These are phyloP conservation scores for Acer negundo DNA, from an alignment of 345 rosid species.

Conservation along the genomic window DNA sequence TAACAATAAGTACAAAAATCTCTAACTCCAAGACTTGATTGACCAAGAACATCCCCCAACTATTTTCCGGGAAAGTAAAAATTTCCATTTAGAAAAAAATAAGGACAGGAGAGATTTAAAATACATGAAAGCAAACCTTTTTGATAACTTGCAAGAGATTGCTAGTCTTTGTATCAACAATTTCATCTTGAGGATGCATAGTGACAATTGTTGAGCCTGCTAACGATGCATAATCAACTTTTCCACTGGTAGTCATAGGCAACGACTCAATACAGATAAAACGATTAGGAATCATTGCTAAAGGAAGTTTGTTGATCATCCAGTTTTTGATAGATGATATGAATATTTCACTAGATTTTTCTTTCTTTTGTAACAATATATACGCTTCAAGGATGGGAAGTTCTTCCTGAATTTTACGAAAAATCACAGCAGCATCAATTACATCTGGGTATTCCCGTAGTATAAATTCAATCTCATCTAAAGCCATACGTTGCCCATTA, in stretches of 20 bases:
- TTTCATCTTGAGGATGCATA: constrained; percentile 34
- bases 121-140: constrained; percentile 50
- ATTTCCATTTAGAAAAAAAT: background rate
- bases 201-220: constrained; percentile 31
- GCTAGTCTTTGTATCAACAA: constrained; percentile 20
- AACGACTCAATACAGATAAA: constrained; percentile 53
- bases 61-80: background rate
- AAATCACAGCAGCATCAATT: constrained; percentile 66
- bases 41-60: background rate
- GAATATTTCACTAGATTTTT: constrained; percentile 35
- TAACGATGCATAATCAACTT: constrained; percentile 72
- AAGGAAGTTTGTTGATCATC: constrained; percentile 68
- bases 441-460: constrained; percentile 59
- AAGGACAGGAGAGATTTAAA: background rate
- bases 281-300: constrained; percentile 68
- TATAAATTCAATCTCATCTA: constrained; percentile 76
- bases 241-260: constrained; percentile 81
- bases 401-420: constrained; percentile 41
- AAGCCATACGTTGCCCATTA: constrained; percentile 80
- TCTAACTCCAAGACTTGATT: background rate
- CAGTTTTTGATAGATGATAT: constrained; percentile 54
- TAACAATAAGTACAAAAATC: background rate
- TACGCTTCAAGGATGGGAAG: constrained; percentile 54
- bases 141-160: constrained; percentile 57
- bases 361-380: constrained; percentile 48